Evolutionary conservation across 306 rosid genomes (phyloP).

Genomic region (Ceratonia siliqua): DNA sequence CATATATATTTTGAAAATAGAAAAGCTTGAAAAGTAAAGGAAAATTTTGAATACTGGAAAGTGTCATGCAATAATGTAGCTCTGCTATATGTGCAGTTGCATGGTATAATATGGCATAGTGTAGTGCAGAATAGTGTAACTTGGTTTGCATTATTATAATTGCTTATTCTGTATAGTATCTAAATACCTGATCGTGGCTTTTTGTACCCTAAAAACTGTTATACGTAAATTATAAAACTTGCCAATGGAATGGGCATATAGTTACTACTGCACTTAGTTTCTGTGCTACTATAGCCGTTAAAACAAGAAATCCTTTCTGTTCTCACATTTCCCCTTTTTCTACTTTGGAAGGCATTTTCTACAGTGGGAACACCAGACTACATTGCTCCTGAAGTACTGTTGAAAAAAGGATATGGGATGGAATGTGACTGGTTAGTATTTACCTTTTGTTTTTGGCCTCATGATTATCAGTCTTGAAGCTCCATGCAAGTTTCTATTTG

Average conservation of each 20-base stretch:
- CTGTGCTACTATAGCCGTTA: constrained; percentile 25
- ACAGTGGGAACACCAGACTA: constrained; percentile 99
- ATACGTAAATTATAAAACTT: constrained; percentile 3
- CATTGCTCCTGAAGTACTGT: constrained; percentile 95
- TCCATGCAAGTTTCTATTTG: not conserved
- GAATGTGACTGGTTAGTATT: constrained; percentile 96
- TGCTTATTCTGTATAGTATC: constrained; percentile 8
- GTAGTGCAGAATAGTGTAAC: constrained; percentile 21
- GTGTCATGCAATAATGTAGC: not conserved
- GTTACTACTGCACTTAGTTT: constrained; percentile 26
- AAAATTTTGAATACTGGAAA: not conserved
- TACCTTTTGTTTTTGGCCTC: constrained; percentile 30
- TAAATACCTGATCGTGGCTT: not conserved
- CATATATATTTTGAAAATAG: not conserved
- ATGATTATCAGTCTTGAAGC: constrained; percentile 23
- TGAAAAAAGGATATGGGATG: constrained; percentile 99
- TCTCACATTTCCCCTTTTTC: constrained; percentile 36
- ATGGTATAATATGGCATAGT: not conserved
- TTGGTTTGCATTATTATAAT: constrained; percentile 11
- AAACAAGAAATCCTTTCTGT: constrained; percentile 26
- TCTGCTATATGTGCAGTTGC: not conserved
- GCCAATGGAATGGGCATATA: constrained; percentile 22
- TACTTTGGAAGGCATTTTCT: constrained; percentile 78
- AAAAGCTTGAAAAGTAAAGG: not conserved
- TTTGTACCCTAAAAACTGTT: not conserved